Percentiles rank a stretch among this genome's conserved stretches.
phyloP scores from a whole-genome alignment of 179 eudicot species.

The Spinacia oleracea region DNA sequence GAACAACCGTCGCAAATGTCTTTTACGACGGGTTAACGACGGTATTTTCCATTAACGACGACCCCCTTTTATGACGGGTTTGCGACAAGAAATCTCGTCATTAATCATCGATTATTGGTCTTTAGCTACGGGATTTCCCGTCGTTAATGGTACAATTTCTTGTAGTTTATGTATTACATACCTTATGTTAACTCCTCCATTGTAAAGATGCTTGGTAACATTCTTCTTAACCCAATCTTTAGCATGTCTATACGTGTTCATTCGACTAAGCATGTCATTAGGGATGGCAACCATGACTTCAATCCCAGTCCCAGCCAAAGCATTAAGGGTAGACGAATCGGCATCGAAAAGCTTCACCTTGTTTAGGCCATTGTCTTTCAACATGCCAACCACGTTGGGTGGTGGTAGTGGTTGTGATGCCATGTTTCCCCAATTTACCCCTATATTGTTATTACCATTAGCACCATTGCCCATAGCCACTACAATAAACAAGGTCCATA shows the following conservation, averaged over 20 bases:
- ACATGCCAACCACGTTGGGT: constrained; percentile 47
- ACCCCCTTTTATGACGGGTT: no score
- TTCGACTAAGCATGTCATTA: constrained; percentile 44
- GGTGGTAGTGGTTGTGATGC: constrained; percentile 53
- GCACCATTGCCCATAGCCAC: constrained; percentile 19
- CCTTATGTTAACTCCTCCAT: constrained; percentile 67
- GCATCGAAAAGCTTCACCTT: constrained; percentile 81
- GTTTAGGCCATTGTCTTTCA: constrained; percentile 63
- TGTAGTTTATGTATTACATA: no score
- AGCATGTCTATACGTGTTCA: constrained; percentile 46
- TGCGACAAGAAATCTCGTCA: no score
- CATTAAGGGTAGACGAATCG: constrained; percentile 45
- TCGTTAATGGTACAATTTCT: no score
- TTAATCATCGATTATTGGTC: no score
- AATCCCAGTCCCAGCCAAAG: constrained; percentile 61
- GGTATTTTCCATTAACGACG: no score
- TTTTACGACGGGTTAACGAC: no score
- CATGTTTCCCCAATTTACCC: constrained; percentile 90
- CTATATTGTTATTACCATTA: constrained; percentile 36
- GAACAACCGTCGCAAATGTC: no score
- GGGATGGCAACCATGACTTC: constrained; percentile 92
- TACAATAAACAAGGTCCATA: constrained; percentile 29
- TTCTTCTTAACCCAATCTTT: constrained; percentile 70
- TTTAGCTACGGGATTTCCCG: no score
- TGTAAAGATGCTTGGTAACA: constrained; percentile 41